phyloP scores from a whole-genome alignment of 805 yeast genomes.

The Candida railenensis region DNA sequence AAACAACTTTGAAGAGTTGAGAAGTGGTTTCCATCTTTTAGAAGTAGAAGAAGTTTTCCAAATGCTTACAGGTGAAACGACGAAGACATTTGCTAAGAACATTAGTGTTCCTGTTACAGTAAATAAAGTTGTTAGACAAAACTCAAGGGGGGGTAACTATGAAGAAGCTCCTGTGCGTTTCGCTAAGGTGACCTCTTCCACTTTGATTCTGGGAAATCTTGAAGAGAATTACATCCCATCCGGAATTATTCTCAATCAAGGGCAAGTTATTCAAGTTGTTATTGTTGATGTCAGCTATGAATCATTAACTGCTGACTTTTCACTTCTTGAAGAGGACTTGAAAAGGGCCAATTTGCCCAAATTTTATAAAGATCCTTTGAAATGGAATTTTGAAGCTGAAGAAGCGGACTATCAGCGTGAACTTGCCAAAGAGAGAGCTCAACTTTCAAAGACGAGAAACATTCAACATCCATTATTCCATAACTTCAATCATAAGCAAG shows the following conservation, averaged over 20 bases:
- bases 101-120: conserved; percentile 73
- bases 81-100: conserved; percentile 65
- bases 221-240: conserved; percentile 47
- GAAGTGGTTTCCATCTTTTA: conserved; percentile 67
- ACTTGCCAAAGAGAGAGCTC: conserved; percentile 58
- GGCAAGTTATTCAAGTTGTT: conserved; percentile 87
- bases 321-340: conserved; percentile 67
- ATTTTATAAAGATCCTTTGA: conserved; percentile 52
- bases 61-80: conserved; percentile 84
- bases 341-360: conserved; percentile 49
- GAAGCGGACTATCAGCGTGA: conserved; percentile 60
- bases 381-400: conserved; percentile 84
- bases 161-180: conserved; percentile 45
- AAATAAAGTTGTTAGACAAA: conserved; percentile 62
- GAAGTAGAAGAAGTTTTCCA: conserved; percentile 76
- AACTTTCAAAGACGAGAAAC: conserved; percentile 69
- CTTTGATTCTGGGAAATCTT: conserved; percentile 42
- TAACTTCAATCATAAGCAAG: conserved; percentile 79
- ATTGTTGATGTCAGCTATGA: conserved; percentile 69
- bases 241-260: conserved; percentile 46
- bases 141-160: conserved; percentile 39
- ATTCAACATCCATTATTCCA: conserved; percentile 90
- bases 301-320: conserved; percentile 70
- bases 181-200: conserved; percentile 40
- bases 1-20: conserved; percentile 81